phyloP scores from a whole-genome alignment of 495 filamentous ascomycete genomes.

The Talaromyces thailandensis region DNA sequence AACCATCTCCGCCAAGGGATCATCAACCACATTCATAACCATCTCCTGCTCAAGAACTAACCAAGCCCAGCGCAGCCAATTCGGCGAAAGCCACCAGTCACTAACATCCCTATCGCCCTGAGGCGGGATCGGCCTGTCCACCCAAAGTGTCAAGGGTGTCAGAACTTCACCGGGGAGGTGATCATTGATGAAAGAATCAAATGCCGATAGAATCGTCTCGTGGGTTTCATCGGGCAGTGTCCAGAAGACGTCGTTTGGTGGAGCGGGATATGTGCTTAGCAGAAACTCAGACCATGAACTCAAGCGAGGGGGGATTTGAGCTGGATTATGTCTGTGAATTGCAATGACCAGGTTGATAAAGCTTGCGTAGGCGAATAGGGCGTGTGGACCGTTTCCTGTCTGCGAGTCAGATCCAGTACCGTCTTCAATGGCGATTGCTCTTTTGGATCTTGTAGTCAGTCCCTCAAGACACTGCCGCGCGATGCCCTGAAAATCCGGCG shows the following conservation, averaged over 20 bases:
- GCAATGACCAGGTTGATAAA: constrained; percentile 19
- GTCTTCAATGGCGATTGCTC: constrained; percentile 14
- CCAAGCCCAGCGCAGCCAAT: constrained; percentile 36
- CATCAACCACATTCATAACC: constrained; percentile 26
- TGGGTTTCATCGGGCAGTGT: constrained; percentile 22
- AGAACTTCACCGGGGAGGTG: constrained; percentile 8
- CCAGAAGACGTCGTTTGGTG: constrained; percentile 19
- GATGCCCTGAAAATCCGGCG: constrained; percentile 19
- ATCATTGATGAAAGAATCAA: constrained; percentile 14
- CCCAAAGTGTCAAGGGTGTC: constrained; percentile 8
- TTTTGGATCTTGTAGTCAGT: constrained; percentile 12
- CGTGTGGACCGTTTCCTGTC: constrained; percentile 3
- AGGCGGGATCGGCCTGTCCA: neutral
- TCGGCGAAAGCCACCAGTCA: constrained; percentile 30
- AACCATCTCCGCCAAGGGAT: constrained; percentile 18
- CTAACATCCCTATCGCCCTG: constrained; percentile 9
- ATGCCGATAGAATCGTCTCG: constrained; percentile 14
- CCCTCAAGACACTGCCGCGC: constrained; percentile 18
- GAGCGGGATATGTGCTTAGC: constrained; percentile 24
- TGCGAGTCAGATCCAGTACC: neutral
- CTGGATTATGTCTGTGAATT: constrained; percentile 6
- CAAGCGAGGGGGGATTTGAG: constrained; percentile 20
- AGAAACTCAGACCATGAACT: constrained; percentile 29
- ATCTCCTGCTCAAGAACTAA: constrained; percentile 28
- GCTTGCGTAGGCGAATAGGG: constrained; percentile 18